Conservation (phyloP, 2,329 filamentous ascomycete species). For the Incumbomyces lentus region DNA sequence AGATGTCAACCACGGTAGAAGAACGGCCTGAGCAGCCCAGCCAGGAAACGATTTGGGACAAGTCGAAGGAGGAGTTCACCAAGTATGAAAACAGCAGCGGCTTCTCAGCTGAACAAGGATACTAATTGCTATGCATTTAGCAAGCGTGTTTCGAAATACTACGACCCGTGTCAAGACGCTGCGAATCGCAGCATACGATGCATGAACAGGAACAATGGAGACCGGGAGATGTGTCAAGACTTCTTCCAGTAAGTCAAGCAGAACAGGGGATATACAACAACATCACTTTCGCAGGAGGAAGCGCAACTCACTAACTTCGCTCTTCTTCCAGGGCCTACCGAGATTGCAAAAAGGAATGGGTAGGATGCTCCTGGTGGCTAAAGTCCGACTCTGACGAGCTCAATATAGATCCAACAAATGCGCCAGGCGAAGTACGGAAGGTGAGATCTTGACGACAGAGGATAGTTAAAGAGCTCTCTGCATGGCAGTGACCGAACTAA, state of each 20-base stretch:
- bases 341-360: constrained; percentile 92
- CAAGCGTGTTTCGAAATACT: constrained; percentile 80
- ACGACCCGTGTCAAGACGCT: constrained; percentile 91
- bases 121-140: constrained; percentile 38
- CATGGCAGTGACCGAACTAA: no score
- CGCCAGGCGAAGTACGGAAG: not conserved
- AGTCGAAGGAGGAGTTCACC: constrained; percentile 4
- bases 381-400: not conserved
- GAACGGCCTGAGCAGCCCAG: constrained; percentile 1
- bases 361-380: constrained; percentile 37
- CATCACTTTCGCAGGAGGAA: not conserved
- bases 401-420: constrained; percentile 2
- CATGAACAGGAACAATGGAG: constrained; percentile 75
- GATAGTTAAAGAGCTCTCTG: not conserved
- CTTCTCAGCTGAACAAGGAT: not conserved
- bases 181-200: constrained; percentile 78
- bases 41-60: constrained; percentile 3
- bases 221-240: constrained; percentile 80
- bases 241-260: constrained; percentile 72
- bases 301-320: constrained; percentile 1
- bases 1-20: not conserved
- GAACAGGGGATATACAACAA: not conserved
- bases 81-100: not conserved
- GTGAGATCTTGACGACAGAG: not conserved
- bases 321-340: constrained; percentile 61